phyloP scores from a whole-genome alignment of 768 basidiomycete genomes.

The Calocybe cyanea region DNA sequence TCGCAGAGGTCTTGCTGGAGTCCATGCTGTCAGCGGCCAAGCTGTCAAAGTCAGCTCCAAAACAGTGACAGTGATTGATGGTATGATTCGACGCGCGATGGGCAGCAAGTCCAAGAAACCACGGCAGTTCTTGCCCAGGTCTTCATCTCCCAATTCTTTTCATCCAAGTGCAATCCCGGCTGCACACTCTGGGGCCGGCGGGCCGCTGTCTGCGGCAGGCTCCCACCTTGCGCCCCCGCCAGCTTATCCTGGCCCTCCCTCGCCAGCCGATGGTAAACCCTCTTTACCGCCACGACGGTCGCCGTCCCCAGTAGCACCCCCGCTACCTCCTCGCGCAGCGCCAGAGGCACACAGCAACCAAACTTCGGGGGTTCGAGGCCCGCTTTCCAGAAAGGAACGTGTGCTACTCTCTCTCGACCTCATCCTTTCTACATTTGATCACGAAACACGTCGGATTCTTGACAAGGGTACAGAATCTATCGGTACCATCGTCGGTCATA shows the following conservation, averaged over 20 bases:
- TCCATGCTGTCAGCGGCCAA: constrained; percentile 62
- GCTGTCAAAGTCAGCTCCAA: constrained; percentile 64
- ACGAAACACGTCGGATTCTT: constrained; percentile 50
- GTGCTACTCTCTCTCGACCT: constrained; percentile 63
- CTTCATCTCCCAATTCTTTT: constrained; percentile 10
- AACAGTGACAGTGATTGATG: constrained; percentile 59
- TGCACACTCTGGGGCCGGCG: constrained; percentile 2
- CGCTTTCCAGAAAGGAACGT: constrained; percentile 40
- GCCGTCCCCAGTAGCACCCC: constrained; percentile 23
- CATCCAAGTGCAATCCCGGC: constrained; percentile 5
- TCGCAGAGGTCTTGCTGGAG: constrained; percentile 50
- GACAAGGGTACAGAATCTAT: constrained; percentile 46
- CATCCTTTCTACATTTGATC: constrained; percentile 60
- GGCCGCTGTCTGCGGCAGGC: not conserved
- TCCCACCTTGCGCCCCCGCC: constrained; percentile 19
- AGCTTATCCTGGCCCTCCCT: constrained; percentile 9
- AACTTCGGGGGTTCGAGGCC: constrained; percentile 17
- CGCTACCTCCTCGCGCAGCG: constrained; percentile 31
- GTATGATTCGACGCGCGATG: constrained; percentile 53
- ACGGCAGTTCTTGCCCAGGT: constrained; percentile 10
- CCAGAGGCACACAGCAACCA: constrained; percentile 9
- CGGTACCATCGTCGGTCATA: constrained; percentile 52
- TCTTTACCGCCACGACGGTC: constrained; percentile 29
- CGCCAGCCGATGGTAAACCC: constrained; percentile 19
- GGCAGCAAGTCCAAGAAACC: constrained; percentile 38